Conservation (phyloP, 257 asterid genomes). For the Voacanga thouarsii region DNA sequence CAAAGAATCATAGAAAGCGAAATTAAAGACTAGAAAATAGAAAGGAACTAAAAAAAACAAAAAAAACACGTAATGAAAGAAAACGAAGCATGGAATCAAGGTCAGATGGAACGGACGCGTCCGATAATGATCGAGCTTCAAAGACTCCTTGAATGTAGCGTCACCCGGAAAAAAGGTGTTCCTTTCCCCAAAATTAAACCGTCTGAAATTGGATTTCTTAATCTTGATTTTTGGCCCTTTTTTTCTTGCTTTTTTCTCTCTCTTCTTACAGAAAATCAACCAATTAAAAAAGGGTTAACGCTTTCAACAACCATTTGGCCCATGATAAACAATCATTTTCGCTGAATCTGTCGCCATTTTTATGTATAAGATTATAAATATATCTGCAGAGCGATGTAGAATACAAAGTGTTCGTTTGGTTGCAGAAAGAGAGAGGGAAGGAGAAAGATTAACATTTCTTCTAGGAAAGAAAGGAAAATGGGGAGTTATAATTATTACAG, state of each 20-base stretch:
- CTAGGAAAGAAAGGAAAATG: slow-evolving; percentile 24
- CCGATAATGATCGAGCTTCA: slow-evolving; percentile 29
- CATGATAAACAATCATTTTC: background rate
- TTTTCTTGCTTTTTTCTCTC: background rate
- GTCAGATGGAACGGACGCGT: background rate
- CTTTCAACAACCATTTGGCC: slow-evolving; percentile 11
- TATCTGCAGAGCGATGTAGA: background rate
- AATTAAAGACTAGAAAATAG: background rate
- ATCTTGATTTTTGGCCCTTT: background rate
- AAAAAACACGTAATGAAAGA: background rate
- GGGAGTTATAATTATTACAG: slow-evolving; percentile 89
- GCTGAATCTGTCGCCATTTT: background rate
- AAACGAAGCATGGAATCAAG: background rate
- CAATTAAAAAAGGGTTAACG: background rate
- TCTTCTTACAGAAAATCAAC: background rate
- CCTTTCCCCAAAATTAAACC: background rate
- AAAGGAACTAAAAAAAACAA: background rate
- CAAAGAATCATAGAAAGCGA: background rate
- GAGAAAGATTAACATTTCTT: background rate
- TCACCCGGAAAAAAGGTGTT: background rate
- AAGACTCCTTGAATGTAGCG: slow-evolving; percentile 48
- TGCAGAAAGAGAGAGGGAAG: background rate
- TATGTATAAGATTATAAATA: background rate
- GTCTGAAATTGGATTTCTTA: background rate
- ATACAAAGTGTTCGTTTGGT: background rate